These are phyloP conservation scores for Colletotrichum liriopes DNA, from an alignment of 2,329 filamentous ascomycete species.

Conservation along the genomic window DNA sequence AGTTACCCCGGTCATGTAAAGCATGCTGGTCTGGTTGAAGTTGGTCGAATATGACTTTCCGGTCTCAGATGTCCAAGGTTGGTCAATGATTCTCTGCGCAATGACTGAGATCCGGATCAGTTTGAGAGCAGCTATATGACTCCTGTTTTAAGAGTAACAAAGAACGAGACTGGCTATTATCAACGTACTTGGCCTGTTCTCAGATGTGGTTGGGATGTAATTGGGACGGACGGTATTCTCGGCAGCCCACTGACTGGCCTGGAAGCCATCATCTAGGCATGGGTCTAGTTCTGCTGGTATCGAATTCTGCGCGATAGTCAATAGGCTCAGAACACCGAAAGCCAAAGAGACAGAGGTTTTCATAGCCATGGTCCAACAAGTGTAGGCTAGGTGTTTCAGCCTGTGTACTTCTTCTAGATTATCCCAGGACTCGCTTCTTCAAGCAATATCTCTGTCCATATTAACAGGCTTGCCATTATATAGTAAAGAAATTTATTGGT, in stretches of 20 bases:
- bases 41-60: constrained; percentile 1
- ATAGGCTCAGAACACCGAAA: not conserved
- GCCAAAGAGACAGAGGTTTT: too few species aligned
- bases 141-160: too few species aligned
- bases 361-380: not conserved
- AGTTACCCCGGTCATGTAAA: constrained; percentile 20
- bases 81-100: constrained; percentile 12
- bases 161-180: too few species aligned
- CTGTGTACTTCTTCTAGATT: not conserved
- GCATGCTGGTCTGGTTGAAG: constrained; percentile 14
- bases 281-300: not conserved
- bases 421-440: not conserved
- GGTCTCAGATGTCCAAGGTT: not conserved
- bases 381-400: too few species aligned
- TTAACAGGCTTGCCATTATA: not conserved
- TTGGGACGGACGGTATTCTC: constrained; percentile 10
- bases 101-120: not conserved
- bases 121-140: too few species aligned
- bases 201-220: constrained; percentile 3
- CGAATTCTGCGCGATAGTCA: not conserved
- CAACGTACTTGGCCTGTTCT: constrained; percentile 3
- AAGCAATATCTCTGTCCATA: too few species aligned
- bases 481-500: fast-evolving
- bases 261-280: constrained; percentile 1
- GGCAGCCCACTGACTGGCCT: not conserved